Evolutionary conservation across 345 rosid species (phyloP), one percentile per base, ranked within the genome.

Genomic region (Salix arbutifolia): DNA sequence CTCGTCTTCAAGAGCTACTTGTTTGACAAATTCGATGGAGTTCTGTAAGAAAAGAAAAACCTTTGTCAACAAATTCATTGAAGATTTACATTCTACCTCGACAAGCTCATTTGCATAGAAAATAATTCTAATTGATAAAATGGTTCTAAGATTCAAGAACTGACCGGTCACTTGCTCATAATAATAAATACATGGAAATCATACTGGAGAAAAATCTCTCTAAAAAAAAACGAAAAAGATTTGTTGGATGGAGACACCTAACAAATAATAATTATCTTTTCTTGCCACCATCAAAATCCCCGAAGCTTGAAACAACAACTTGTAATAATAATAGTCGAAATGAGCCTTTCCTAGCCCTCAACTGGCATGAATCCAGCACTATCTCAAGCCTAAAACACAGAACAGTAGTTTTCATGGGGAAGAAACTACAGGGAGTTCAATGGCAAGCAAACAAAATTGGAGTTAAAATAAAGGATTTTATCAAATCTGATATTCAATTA

Each of bases 1-100:
- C 83, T 94, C 97, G 30, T 91, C 97, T 78, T 92, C 98, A 61
- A 90, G 76, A 14, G 92, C 91, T 30, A 84, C 92, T 87, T 94
- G 84, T 69, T 92, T 92, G 81, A 94, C 95, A 48, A 91, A 92
- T 61, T 92, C 91, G 40, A 93, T 87, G 37, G 98, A 91, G 83
- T 92, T 89, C 97, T 94, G 83, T 74, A 62, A 67, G 7, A 13
- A 60, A 28, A 7, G n/a, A 56, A 11, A 10, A n/a, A 2, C 60
- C 60, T 6, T 6, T 52, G 21, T 52, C 8, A 52, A 19, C 2
- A 52, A 52, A 33, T 40, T 40, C 44, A 10, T 40, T 10, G 44
- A 9, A 42, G 46, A 3, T 42, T 42, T 11, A 42, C 2, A 2
- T 42, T 42, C 46, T 11, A 11, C 14, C 11, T 10, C 26, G 6